Evolutionary conservation across 2,329 filamentous ascomycete genomes (phyloP).

Genomic region (Hymenoscyphus infarciens): DNA sequence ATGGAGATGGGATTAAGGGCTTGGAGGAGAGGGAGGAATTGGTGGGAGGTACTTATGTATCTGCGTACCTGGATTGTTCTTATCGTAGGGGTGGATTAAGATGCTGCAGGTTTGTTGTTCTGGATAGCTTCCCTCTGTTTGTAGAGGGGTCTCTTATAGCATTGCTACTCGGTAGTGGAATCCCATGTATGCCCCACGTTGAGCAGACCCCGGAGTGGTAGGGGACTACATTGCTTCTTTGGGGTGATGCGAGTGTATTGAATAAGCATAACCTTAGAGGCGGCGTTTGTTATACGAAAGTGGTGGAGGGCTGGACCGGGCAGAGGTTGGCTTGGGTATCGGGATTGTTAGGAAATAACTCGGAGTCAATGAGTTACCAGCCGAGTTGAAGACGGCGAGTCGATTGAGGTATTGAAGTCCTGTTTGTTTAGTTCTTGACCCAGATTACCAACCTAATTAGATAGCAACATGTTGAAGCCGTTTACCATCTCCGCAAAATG

Average conservation of each 20-base stretch:
- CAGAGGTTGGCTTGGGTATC: background rate
- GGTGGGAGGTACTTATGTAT: background rate
- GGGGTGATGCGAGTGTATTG: conserved; percentile 11
- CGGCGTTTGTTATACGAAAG: conserved; percentile 1
- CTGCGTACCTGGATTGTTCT: background rate
- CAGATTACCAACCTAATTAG: background rate
- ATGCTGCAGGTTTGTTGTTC: conserved; percentile 4
- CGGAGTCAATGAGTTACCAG: background rate
- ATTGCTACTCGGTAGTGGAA: background rate
- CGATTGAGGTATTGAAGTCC: background rate
- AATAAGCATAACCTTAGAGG: background rate
- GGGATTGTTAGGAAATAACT: background rate
- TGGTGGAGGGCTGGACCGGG: background rate
- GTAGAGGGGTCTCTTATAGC: background rate
- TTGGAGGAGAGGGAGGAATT: background rate
- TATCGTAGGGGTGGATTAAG: background rate
- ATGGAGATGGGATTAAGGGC: background rate
- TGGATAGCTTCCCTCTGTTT: conserved; percentile 6
- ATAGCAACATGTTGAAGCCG: background rate
- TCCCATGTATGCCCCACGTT: conserved; percentile 19
- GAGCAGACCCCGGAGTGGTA: conserved; percentile 19
- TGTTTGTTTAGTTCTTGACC: background rate
- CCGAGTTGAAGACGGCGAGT: background rate
- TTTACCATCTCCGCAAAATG: background rate
- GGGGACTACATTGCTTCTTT: conserved; percentile 26